Evolutionary conservation across 139 green algal species (phyloP).

Genomic region (Edaphochlamys debaryana): DNA sequence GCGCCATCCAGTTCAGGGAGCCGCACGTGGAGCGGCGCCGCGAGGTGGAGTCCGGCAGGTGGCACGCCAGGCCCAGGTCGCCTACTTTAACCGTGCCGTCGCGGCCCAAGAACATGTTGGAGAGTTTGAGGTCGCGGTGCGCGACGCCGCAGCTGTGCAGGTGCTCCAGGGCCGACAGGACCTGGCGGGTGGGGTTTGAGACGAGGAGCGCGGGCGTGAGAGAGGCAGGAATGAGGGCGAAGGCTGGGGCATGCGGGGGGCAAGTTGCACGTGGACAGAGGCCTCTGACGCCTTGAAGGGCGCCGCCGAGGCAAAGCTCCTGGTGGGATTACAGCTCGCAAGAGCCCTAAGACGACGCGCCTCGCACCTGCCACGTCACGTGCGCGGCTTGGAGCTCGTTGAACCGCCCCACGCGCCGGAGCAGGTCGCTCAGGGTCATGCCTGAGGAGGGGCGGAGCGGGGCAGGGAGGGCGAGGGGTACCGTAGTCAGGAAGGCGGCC

Average conservation of each 20-base stretch:
- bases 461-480: too few species aligned
- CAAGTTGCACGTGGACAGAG: neutral
- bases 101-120: slow-evolving; percentile 27
- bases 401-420: slow-evolving; percentile 8
- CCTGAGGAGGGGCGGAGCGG: neutral
- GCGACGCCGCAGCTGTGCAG: slow-evolving; percentile 18
- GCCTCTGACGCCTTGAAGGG: too few species aligned
- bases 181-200: neutral
- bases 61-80: slow-evolving; percentile 33
- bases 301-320: too few species aligned
- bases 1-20: slow-evolving; percentile 41
- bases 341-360: too few species aligned
- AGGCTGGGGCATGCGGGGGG: neutral
- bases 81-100: slow-evolving; percentile 36
- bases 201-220: too few species aligned
- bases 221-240: neutral
- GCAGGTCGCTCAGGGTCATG: slow-evolving; percentile 36
- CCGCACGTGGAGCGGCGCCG: slow-evolving; percentile 31
- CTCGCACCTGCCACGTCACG: slow-evolving; percentile 26
- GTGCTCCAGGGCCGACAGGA: slow-evolving; percentile 33
- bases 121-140: slow-evolving; percentile 39
- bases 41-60: neutral
- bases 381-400: slow-evolving; percentile 32
- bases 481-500: too few species aligned
- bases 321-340: too few species aligned